Base-by-base conservation (phyloP, 129 eudicot species). In the Tagetes erecta region DNA sequence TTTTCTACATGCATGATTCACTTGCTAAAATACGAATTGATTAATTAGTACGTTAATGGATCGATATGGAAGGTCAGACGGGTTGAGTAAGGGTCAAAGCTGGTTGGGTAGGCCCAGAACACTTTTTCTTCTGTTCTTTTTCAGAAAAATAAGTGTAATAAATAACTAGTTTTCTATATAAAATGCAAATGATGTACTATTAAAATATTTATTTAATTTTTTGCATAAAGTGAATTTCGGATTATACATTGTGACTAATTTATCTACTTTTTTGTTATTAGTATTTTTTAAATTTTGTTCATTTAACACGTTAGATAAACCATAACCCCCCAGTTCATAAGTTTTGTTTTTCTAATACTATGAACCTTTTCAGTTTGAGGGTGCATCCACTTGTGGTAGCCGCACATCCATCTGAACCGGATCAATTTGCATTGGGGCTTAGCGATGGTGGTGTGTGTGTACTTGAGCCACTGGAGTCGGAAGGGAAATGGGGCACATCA, bases 401-500 rank as follows among this genome's bases (percentile, higher is more conserved):
- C 2, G 90, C 96, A 73, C 96, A 89, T 70, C 96, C 96, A 65
- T 80, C 88, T 12, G 92, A 89, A 70, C 65, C 87, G 6, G 87
- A 84, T 81, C 97, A 91, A 53, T 91, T 91, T 59, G 97, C 97
- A 33, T 64, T 91, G 57, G 97, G 97, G 71, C 91, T 91, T 34
- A 91, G 80, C 5, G 97, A 88, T 51, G 97, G 97, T 62, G 97
- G 91, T 50, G 87, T 91, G 11, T 83, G 77, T 78, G 85, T 91
- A 31, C 78, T 91, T 3, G 97, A 91, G 81, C 97, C 97, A 8
- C 77, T 84, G 5, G 97, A 91, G 78, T 80, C 97, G 2, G 95
- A 91, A 73, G 97, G 89, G 55, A 89, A 91, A 82, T 91, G 97
- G 97, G 97, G 95, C 8, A 84, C 82, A 42, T 56, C 85, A 37